Evolutionary conservation across 495 filamentous ascomycete species (phyloP), one percentile per base, ranked within the genome.

Genomic region (Cercophora samala): DNA sequence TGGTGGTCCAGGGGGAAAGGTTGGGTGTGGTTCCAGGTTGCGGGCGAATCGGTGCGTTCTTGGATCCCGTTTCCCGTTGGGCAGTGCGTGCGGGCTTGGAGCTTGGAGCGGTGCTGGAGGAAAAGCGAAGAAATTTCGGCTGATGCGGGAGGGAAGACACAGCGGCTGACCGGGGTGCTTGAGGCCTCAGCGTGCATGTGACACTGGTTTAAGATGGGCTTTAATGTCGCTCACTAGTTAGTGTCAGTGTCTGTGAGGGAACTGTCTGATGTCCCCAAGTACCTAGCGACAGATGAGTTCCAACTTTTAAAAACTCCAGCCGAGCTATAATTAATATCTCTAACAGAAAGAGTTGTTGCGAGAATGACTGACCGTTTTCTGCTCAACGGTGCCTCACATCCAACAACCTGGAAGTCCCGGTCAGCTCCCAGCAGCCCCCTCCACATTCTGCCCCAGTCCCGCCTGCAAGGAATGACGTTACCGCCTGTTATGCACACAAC

Each of bases 51-150:
- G 58, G 62, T 24, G 21, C 19, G 53, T 25, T 42, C 11, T 54
- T 37, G 37, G 60, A 32, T 37, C 54, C 26, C 26, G 54, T 24
- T 21, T 19, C 29, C 55, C 24, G 55, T 58, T 54, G 26, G 53
- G 67, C 59, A 21, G 21, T 24, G 67, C 53, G 53, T 15, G 53
- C 53, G 26, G 26, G 26, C 26, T 29, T 29, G 26, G 26, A 29
- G 26, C 26, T 54, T 54, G 15, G 52, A 17, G 68, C 61, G 64
- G 32, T 63, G 62, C 59, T 64, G 25, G 60, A 65, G 56, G 29
- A 59, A 55, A 54, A 29, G 61, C 60, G 67, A 63, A 66, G 66
- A 70, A 69, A 67, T 72, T 74, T 71, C 73, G 69, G 73, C 66
- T 70, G 69, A 62, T 52, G 69, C 72, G 72, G 72, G 61, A 59